Percentiles rank a stretch among this genome's conserved stretches.
Conservation (phyloP, 2,329 filamentous ascomycete genomes). For the Ophiosphaerella korrae region DNA sequence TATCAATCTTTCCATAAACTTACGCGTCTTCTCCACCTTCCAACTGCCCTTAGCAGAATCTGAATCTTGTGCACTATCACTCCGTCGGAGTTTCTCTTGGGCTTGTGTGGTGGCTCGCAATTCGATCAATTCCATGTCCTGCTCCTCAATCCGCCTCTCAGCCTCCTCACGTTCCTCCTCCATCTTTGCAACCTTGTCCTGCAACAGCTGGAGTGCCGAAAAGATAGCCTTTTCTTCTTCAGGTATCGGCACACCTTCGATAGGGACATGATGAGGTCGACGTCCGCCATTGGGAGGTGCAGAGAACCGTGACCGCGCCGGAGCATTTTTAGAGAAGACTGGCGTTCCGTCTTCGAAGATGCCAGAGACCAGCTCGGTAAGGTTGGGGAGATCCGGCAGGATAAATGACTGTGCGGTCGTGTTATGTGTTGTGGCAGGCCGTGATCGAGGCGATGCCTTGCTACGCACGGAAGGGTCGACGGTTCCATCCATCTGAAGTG, state of each 20-base stretch:
- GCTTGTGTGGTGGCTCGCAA: constrained; percentile 55
- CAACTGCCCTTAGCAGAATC: constrained; percentile 45
- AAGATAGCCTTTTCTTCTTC: constrained; percentile 68
- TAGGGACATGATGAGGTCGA: constrained; percentile 49
- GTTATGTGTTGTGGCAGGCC: constrained; percentile 52
- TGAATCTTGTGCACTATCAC: constrained; percentile 59
- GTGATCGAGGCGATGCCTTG: constrained; percentile 32
- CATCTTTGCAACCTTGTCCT: constrained; percentile 62
- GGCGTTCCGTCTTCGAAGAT: constrained; percentile 63
- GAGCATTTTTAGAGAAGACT: constrained; percentile 58
- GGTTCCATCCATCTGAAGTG: constrained; percentile 41
- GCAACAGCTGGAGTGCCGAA: constrained; percentile 62
- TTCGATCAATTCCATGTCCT: constrained; percentile 58
- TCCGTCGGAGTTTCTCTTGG: constrained; percentile 47
- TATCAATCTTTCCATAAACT: constrained; percentile 34
- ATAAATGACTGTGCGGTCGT: constrained; percentile 65
- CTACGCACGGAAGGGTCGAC: constrained; percentile 27
- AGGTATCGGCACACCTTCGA: constrained; percentile 62
- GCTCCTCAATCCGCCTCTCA: constrained; percentile 56
- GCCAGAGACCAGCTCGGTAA: constrained; percentile 66
- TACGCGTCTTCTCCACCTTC: constrained; percentile 61
- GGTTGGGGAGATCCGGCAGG: constrained; percentile 64
- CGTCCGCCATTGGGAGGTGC: constrained; percentile 47
- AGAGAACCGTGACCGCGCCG: constrained; percentile 60
- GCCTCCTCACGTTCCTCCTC: constrained; percentile 60